Evolutionary conservation across 1,284 basidiomycete species (phyloP).

Genomic region (Rhodotorula sp.): DNA sequence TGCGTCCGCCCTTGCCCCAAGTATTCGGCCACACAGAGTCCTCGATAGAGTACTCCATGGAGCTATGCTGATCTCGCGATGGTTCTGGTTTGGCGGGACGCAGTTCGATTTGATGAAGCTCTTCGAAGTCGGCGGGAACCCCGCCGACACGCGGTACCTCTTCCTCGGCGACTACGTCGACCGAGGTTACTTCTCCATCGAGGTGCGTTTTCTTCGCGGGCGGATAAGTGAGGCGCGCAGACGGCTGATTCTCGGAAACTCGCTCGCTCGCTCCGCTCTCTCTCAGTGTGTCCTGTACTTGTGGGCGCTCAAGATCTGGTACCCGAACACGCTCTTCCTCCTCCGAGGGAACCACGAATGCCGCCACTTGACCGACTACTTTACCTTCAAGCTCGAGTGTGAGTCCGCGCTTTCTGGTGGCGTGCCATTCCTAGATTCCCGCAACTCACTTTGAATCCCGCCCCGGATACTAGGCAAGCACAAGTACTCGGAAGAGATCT

Average conservation of each 20-base stretch:
- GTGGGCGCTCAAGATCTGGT: slow-evolving; percentile 90
- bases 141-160: slow-evolving; percentile 87
- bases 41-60: no score
- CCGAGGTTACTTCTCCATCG: slow-evolving; percentile 91
- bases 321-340: slow-evolving; percentile 83
- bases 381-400: slow-evolving; percentile 96
- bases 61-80: no score
- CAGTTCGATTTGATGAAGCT: slow-evolving; percentile 98
- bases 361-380: slow-evolving; percentile 91
- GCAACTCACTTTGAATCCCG: not conserved
- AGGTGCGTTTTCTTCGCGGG: slow-evolving; percentile 56
- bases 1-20: slow-evolving; percentile 53
- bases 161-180: slow-evolving; percentile 99
- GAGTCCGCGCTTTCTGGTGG: slow-evolving; percentile 47
- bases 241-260: not conserved
- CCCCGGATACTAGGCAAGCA: slow-evolving; percentile 66
- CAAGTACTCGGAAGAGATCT: slow-evolving; percentile 87
- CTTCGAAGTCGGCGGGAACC: slow-evolving; percentile 91
- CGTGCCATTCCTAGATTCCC: no score
- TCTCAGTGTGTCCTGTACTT: slow-evolving; percentile 82
- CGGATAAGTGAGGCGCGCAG: no score
- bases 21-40: not conserved
- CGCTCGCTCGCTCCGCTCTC: not conserved
- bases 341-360: slow-evolving; percentile 98
- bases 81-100: no score